Evolutionary conservation across 345 rosid genomes (phyloP).

Genomic region (Noccaea caerulescens): DNA sequence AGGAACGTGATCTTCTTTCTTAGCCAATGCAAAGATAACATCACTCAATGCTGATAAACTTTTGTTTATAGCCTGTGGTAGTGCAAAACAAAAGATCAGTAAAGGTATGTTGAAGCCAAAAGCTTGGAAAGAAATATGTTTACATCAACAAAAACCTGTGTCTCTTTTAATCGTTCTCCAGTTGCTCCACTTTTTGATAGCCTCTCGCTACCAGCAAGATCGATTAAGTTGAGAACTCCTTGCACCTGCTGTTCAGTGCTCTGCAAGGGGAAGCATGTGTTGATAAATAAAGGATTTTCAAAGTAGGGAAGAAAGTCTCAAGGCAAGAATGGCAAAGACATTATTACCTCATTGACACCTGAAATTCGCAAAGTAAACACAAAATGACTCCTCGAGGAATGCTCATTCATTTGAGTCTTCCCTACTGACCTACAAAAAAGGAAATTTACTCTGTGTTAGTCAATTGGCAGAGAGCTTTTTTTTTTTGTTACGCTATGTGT

Average conservation of each 20-base stretch:
- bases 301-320: neutral
- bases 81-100: slow-evolving; percentile 26
- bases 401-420: slow-evolving; percentile 78
- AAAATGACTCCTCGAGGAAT: slow-evolving; percentile 74
- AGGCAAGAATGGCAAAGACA: neutral
- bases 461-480: neutral
- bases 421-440: slow-evolving; percentile 70
- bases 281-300: neutral
- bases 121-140: neutral
- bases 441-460: neutral
- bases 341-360: slow-evolving; percentile 75
- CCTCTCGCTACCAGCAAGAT: slow-evolving; percentile 94
- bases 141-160: slow-evolving; percentile 55
- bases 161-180: slow-evolving; percentile 87
- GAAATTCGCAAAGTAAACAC: slow-evolving; percentile 79
- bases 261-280: slow-evolving; percentile 41
- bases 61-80: slow-evolving; percentile 73
- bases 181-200: slow-evolving; percentile 89
- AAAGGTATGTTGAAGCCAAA: neutral
- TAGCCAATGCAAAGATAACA: slow-evolving; percentile 83
- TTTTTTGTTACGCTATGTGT: neutral
- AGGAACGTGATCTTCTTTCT: slow-evolving; percentile 89
- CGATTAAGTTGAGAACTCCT: slow-evolving; percentile 85
- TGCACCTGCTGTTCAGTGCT: slow-evolving; percentile 84
- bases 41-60: slow-evolving; percentile 76